Percentiles rank a stretch among this genome's conserved stretches.
Conservation (phyloP, 345 rosid genomes). For the Lagerstroemia speciosa region DNA sequence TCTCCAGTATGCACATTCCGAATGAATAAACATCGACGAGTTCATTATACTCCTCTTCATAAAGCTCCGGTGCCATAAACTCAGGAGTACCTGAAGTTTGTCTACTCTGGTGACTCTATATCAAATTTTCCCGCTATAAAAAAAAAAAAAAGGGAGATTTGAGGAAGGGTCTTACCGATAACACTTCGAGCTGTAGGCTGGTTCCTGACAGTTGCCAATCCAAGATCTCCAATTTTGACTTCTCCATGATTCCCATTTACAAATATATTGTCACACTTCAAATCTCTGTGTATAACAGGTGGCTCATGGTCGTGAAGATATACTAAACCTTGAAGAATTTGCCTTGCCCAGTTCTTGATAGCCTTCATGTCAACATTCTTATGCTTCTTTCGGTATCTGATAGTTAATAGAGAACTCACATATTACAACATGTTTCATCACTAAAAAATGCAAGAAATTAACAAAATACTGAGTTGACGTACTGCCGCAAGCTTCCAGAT, state of each 20-base stretch:
- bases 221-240: conserved; percentile 67
- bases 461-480: conserved; percentile 18
- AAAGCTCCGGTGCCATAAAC: conserved; percentile 72
- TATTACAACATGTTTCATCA: neutral
- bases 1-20: conserved; percentile 69
- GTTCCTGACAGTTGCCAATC: conserved; percentile 59
- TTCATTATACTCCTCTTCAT: conserved; percentile 68
- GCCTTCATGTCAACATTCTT: conserved; percentile 50
- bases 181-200: conserved; percentile 59
- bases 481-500: conserved; percentile 71
- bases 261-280: conserved; percentile 62
- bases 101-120: neutral
- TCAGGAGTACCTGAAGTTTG: conserved; percentile 49
- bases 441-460: neutral
- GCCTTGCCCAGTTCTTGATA: conserved; percentile 53
- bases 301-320: conserved; percentile 50
- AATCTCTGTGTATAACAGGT: conserved; percentile 52
- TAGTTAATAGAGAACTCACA: conserved; percentile 8
- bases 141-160: too few relatives aligned
- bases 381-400: conserved; percentile 49
- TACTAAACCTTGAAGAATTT: conserved; percentile 48
- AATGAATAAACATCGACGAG: conserved; percentile 61
- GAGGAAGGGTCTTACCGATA: conserved; percentile 25
- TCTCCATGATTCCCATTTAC: conserved; percentile 62
- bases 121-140: neutral